Evolutionary conservation across 345 rosid genomes (phyloP), one percentile per base, ranked within the genome.

Genomic region (Populus alba): DNA sequence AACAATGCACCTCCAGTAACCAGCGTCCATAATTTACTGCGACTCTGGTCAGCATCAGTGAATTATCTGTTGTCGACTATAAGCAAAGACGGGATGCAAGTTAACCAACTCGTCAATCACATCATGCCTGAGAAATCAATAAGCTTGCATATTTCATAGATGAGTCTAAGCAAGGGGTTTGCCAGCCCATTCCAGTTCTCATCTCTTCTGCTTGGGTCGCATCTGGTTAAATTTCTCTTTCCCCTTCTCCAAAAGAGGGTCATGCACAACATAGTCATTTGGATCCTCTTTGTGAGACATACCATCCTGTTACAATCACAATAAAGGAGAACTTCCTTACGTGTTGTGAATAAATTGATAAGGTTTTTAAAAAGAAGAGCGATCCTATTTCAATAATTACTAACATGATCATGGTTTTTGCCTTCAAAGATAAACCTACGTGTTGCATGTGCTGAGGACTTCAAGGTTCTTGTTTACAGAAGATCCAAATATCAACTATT

Each of bases 221-320:
- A 94, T 94, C 81, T 81, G 84, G 83, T 96, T 96, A 84, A 96
- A 96, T 80, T 96, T 96, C 79, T 92, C 99, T 83, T 91, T 96
- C 73, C 99, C 98, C 78, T 96, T 96, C 87, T 94, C 95, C 82
- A 96, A 79, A 55, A 94, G 94, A 80, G 98, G 98, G 76, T 96
- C 98, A 59, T 90, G 91, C 78, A 94, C 95, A 17, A 91, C 93
- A 74, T 92, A 96, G 76, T 94, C 97, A 82, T 91, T 87, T 29
- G 90, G 90, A 77, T 96, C 97, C 79, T 96, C 95, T 71, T 83
- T 89, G 68, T 97, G 94, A 63, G 94, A 86, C 95, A 90, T 93
- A 9, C 85, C 78, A 86, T 88, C 91, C 99, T 96, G 92, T 80
- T 33, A 41, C 37, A 31, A 57, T 39, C 27, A 10, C 59, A 0